These are phyloP conservation scores for Acorus gramineus DNA, from an alignment of 106 monocot species.

Conservation along the genomic window DNA sequence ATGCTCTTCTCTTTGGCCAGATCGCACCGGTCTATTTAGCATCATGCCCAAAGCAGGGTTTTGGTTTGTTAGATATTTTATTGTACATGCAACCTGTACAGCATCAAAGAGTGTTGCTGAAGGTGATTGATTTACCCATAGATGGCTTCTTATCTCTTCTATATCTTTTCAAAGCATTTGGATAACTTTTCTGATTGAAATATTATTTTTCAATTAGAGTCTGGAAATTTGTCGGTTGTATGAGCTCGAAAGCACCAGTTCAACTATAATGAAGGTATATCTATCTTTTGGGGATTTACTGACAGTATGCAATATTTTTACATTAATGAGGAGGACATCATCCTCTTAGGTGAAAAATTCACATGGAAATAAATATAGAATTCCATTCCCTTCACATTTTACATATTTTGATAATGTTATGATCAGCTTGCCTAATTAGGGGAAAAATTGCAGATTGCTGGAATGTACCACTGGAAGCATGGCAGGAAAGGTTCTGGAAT, in stretches of 20 bases:
- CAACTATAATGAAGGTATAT: slow-evolving; percentile 78
- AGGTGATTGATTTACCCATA: slow-evolving; percentile 30
- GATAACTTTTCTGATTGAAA: neutral
- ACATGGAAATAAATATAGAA: too few species aligned
- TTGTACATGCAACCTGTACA: slow-evolving; percentile 63
- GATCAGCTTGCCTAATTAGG: too few species aligned
- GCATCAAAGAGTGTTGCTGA: slow-evolving; percentile 51
- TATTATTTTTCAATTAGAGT: slow-evolving; percentile 34
- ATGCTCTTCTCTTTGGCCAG: slow-evolving; percentile 25
- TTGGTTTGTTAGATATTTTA: slow-evolving; percentile 73
- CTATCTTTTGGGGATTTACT: neutral
- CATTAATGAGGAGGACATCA: neutral
- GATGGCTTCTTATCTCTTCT: too few species aligned
- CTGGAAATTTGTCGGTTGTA: slow-evolving; percentile 89
- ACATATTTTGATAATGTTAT: too few species aligned
- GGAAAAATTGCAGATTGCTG: slow-evolving; percentile 51
- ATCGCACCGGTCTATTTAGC: slow-evolving; percentile 90
- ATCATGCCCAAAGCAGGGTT: slow-evolving; percentile 86
- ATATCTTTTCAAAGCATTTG: too few species aligned
- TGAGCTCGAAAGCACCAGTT: slow-evolving; percentile 72
- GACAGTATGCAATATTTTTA: neutral
- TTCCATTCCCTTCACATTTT: too few species aligned
- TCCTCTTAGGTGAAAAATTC: neutral
- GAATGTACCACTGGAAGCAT: slow-evolving; percentile 91
- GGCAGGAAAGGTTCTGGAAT: slow-evolving; percentile 85